Percentiles rank a stretch among this genome's conserved stretches.
phyloP scores from a whole-genome alignment of 2,329 filamentous ascomycete genomes.

The Penicillium digitatum region DNA sequence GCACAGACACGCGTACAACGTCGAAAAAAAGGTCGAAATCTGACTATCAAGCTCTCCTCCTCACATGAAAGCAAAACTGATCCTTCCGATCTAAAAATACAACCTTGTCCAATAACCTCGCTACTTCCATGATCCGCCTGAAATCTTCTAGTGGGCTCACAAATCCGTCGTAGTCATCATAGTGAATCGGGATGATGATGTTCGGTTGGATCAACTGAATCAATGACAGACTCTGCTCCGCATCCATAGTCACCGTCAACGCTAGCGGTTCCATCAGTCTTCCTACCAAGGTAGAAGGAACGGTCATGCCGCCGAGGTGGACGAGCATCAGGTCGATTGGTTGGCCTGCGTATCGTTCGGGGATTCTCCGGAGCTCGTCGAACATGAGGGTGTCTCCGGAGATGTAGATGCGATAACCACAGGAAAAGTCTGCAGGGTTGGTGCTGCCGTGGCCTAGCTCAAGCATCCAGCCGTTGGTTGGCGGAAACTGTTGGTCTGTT shows the following conservation, averaged over 20 bases:
- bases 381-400: constrained; percentile 63
- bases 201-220: constrained; percentile 58
- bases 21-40: neutral
- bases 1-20: neutral
- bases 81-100: constrained; percentile 60
- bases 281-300: constrained; percentile 49
- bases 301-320: constrained; percentile 63
- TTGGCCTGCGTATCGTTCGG: constrained; percentile 50
- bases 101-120: constrained; percentile 51
- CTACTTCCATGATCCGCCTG: constrained; percentile 52
- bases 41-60: neutral
- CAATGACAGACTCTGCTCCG: constrained; percentile 57
- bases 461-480: constrained; percentile 64
- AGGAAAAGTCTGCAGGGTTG: constrained; percentile 34
- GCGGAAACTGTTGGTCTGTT: constrained; percentile 48
- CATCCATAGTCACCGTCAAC: constrained; percentile 69
- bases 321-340: constrained; percentile 64
- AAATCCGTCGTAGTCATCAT: constrained; percentile 62
- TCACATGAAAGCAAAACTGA: constrained; percentile 54
- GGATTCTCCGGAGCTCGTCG: constrained; percentile 60
- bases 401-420: constrained; percentile 61
- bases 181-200: constrained; percentile 61
- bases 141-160: constrained; percentile 59
- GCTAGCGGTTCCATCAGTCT: constrained; percentile 55
- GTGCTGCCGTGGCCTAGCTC: constrained; percentile 52